Evolutionary conservation across 2,329 filamentous ascomycete genomes (phyloP).

Genomic region (Fusarium dlaminii): DNA sequence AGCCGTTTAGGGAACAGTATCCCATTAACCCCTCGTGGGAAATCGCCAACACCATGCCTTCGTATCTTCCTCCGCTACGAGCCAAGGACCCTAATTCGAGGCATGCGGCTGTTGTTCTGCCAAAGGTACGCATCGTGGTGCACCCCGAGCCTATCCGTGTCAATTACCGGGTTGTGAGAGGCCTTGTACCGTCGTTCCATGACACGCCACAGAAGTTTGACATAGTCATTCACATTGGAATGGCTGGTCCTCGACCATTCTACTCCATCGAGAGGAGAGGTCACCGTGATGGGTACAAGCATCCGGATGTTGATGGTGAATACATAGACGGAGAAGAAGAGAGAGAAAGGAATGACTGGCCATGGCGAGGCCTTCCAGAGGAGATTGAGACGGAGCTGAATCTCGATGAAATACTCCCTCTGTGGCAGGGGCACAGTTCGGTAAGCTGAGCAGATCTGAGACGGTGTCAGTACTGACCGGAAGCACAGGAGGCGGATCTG

Average conservation of each 20-base stretch:
- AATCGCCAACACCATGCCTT: constrained; percentile 75
- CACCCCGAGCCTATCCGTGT: constrained; percentile 76
- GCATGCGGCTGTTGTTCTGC: constrained; percentile 44
- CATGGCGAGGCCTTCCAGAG: constrained; percentile 63
- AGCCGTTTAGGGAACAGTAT: constrained; percentile 81
- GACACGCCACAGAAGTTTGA: constrained; percentile 61
- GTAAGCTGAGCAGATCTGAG: constrained; percentile 48
- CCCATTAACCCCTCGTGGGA: constrained; percentile 83
- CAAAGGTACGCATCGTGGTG: constrained; percentile 68
- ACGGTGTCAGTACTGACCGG: constrained; percentile 12
- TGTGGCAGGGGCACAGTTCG: constrained; percentile 63
- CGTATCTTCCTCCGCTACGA: constrained; percentile 64
- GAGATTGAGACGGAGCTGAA: constrained; percentile 68
- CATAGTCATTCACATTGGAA: constrained; percentile 80
- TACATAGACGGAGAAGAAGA: constrained; percentile 63
- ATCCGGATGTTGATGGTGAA: constrained; percentile 75
- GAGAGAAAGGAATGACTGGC: constrained; percentile 60
- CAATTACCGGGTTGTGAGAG: constrained; percentile 72
- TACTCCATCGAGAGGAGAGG: constrained; percentile 78
- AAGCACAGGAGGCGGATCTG: constrained; percentile 54
- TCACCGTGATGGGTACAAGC: constrained; percentile 76
- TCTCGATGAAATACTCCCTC: constrained; percentile 62
- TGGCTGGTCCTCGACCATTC: constrained; percentile 71
- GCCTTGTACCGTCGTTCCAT: constrained; percentile 72
- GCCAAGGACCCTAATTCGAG: constrained; percentile 51